Conservation (phyloP, 495 filamentous ascomycete genomes). For the Penicillium steckii region DNA sequence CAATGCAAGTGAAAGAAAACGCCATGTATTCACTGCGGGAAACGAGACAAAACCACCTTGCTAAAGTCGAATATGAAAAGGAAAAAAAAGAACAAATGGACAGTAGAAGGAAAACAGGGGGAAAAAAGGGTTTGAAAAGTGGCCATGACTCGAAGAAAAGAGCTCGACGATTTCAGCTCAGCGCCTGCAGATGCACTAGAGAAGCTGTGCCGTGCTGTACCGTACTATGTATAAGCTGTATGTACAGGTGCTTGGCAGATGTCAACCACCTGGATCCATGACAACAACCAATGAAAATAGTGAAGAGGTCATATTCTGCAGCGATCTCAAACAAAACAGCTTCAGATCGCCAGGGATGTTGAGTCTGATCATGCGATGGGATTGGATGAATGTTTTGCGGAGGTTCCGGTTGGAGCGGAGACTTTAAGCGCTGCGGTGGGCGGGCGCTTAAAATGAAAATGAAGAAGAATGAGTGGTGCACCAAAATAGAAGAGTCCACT, state of each 20-base stretch:
- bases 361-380: too few relatives aligned
- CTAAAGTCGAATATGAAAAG: slow-evolving; percentile 3
- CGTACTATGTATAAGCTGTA: too few relatives aligned
- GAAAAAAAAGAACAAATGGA: slow-evolving; percentile 6
- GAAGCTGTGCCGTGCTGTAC: too few relatives aligned
- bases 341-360: slow-evolving; percentile 14
- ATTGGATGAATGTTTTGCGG: slow-evolving; percentile 9
- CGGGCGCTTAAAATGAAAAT: slow-evolving; percentile 15
- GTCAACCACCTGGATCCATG: too few relatives aligned
- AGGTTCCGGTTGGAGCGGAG: slow-evolving; percentile 4
- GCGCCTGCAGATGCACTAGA: too few relatives aligned
- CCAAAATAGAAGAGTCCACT: slow-evolving; percentile 4
- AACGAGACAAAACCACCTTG: background rate
- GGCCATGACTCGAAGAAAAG: background rate
- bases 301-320: slow-evolving; percentile 6
- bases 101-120: slow-evolving; percentile 1
- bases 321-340: background rate
- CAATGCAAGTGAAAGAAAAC: slow-evolving; percentile 21
- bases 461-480: background rate
- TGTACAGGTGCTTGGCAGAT: background rate
- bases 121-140: background rate
- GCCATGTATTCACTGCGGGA: slow-evolving; percentile 15
- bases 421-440: slow-evolving; percentile 25
- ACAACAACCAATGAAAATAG: background rate
- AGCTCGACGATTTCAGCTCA: background rate